Percentiles rank a stretch among this genome's conserved stretches.
Evolutionary conservation across 129 eudicot species (phyloP).

Genomic region (Flaveria trinervia): DNA sequence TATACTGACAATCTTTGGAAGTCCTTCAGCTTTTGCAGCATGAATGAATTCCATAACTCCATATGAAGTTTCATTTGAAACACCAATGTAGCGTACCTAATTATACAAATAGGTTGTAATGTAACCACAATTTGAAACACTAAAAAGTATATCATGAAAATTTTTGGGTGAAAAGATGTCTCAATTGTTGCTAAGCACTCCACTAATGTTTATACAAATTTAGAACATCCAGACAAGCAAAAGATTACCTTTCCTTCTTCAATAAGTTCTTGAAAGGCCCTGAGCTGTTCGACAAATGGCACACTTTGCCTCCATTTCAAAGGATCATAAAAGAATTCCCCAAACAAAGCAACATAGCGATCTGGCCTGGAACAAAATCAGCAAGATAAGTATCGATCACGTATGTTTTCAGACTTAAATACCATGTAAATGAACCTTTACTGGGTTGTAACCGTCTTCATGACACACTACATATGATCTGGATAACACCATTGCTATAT

Average conservation of each 20-base stretch:
- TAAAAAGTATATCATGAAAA: conserved; percentile 12
- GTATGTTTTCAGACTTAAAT: not conserved
- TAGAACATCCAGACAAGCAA: conserved; percentile 8
- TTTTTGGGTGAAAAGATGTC: not conserved
- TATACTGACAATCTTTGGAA: conserved; percentile 92
- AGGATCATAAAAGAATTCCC: conserved; percentile 70
- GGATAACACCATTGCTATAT: not conserved
- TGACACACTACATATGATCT: not conserved
- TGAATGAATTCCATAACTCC: conserved; percentile 94
- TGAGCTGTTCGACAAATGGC: conserved; percentile 82
- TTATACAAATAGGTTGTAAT: not conserved
- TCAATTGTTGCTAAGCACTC: not conserved
- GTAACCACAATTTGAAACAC: not conserved
- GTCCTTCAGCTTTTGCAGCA: conserved; percentile 78
- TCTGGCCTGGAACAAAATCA: conserved; percentile 70
- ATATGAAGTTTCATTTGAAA: conserved; percentile 94
- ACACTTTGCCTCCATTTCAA: conserved; percentile 82
- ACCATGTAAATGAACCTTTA: conserved; percentile 1
- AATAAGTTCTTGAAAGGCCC: conserved; percentile 84
- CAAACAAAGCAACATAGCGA: conserved; percentile 85
- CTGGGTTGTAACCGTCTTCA: not conserved
- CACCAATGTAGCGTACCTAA: conserved; percentile 93
- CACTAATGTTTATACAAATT: not conserved
- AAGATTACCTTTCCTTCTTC: conserved; percentile 85
- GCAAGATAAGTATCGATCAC: not conserved